phyloP scores from a whole-genome alignment of 495 filamentous ascomycete genomes.

The Collariella sp. region DNA sequence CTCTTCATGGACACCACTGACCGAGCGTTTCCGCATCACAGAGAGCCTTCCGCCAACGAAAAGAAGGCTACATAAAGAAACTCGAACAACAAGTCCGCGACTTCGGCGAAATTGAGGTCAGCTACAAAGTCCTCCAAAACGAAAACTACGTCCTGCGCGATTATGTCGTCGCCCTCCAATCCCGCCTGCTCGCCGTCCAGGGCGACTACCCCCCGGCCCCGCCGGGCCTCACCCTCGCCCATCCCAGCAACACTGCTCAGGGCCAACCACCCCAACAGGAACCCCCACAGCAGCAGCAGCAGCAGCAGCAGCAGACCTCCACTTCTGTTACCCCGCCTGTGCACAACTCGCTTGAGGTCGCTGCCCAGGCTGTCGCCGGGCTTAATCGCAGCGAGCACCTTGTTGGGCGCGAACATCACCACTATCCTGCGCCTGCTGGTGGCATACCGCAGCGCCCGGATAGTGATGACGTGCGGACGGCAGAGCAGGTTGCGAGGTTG shows the following conservation, averaged over 20 bases:
- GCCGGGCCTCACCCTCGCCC: conserved; percentile 34
- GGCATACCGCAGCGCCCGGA: neutral
- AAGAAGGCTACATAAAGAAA: conserved; percentile 96
- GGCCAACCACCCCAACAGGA: neutral
- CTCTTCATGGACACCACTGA: conserved; percentile 4
- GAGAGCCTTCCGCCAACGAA: conserved; percentile 95
- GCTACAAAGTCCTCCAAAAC: conserved; percentile 62
- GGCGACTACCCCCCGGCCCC: conserved; percentile 81
- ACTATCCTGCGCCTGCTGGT: neutral
- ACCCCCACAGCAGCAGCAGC: too few relatives aligned
- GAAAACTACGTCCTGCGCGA: conserved; percentile 89
- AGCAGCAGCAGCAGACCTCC: too few relatives aligned
- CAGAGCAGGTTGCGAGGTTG: conserved; percentile 32
- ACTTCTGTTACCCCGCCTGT: conserved; percentile 6
- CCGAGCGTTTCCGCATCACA: conserved; percentile 27
- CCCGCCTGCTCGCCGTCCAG: conserved; percentile 72
- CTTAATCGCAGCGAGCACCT: conserved; percentile 22
- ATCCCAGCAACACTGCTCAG: conserved; percentile 21
- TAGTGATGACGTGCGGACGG: conserved; percentile 30
- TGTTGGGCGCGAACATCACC: neutral
- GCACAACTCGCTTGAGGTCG: conserved; percentile 23
- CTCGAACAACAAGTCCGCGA: conserved; percentile 85
- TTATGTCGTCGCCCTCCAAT: conserved; percentile 85
- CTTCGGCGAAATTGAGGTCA: conserved; percentile 57
- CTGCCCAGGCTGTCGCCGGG: conserved; percentile 31